These are phyloP conservation scores for Lodderomyces orthopsilosis DNA, from an alignment of 1,139 yeast species.

Conservation along the genomic window DNA sequence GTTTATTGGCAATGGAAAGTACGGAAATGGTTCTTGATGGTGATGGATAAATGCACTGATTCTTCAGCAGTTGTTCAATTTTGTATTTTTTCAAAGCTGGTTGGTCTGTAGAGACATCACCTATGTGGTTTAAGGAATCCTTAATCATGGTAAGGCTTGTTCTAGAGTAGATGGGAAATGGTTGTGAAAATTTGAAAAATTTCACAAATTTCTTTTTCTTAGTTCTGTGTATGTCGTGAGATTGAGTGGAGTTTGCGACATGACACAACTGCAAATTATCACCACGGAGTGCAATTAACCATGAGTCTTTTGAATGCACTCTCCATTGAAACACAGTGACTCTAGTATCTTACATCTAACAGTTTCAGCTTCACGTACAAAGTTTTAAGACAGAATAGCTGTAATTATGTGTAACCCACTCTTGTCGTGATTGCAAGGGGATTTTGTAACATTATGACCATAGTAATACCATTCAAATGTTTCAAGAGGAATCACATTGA, in stretches of 20 bases:
- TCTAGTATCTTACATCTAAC: too few species aligned
- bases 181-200: conserved; percentile 5
- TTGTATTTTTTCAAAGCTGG: conserved; percentile 15
- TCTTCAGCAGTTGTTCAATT: conserved; percentile 7
- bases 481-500: too few species aligned
- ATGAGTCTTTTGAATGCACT: too few species aligned
- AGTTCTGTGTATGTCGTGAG: neutral
- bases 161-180: neutral
- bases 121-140: conserved; percentile 1
- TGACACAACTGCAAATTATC: neutral
- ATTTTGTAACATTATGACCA: too few species aligned
- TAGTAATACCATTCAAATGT: too few species aligned
- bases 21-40: conserved; percentile 24
- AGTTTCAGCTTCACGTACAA: too few species aligned
- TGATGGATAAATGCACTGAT: conserved; percentile 11
- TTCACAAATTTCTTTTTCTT: conserved; percentile 1
- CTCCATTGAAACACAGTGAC: too few species aligned
- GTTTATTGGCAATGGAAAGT: conserved; percentile 21
- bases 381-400: too few species aligned
- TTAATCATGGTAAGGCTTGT: neutral
- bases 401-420: too few species aligned
- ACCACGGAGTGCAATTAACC: too few species aligned
- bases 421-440: too few species aligned
- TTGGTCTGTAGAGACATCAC: neutral
- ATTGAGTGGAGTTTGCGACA: neutral